These are phyloP conservation scores for Porogramme epimiltina DNA, from an alignment of 1,284 basidiomycete genomes.

Conservation along the genomic window DNA sequence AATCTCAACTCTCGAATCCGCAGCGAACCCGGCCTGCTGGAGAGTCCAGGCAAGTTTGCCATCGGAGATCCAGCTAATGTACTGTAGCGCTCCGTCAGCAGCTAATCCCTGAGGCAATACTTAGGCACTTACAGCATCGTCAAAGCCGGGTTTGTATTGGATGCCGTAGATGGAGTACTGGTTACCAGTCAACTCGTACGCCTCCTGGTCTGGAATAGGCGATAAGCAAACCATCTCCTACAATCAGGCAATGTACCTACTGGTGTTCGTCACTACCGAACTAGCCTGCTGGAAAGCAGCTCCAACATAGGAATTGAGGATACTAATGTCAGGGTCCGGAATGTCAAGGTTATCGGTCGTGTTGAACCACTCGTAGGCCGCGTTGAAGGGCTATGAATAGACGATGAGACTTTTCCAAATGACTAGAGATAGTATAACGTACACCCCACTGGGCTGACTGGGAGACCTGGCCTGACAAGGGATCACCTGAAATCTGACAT, in stretches of 20 bases:
- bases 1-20: conserved; percentile 69
- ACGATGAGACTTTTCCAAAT: background rate
- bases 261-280: conserved; percentile 31
- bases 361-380: conserved; percentile 43
- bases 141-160: conserved; percentile 55
- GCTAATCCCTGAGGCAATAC: background rate
- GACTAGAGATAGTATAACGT: conserved; percentile 7
- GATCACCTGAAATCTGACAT: conserved; percentile 27
- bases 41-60: conserved; percentile 76
- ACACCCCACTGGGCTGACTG: conserved; percentile 50
- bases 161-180: conserved; percentile 62
- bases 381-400: conserved; percentile 60
- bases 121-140: conserved; percentile 32
- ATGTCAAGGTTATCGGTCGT: conserved; percentile 46
- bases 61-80: conserved; percentile 80
- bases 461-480: conserved; percentile 41
- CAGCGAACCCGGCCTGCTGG: conserved; percentile 68
- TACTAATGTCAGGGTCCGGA: conserved; percentile 42
- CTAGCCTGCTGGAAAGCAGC: conserved; percentile 56
- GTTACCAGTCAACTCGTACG: conserved; percentile 44
- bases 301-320: conserved; percentile 54
- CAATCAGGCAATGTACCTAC: conserved; percentile 41
- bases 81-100: conserved; percentile 59
- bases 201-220: conserved; percentile 33
- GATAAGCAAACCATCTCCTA: conserved; percentile 56